Base-by-base conservation (phyloP, 108 stramenopile species). In the Conticribra guillardii region DNA sequence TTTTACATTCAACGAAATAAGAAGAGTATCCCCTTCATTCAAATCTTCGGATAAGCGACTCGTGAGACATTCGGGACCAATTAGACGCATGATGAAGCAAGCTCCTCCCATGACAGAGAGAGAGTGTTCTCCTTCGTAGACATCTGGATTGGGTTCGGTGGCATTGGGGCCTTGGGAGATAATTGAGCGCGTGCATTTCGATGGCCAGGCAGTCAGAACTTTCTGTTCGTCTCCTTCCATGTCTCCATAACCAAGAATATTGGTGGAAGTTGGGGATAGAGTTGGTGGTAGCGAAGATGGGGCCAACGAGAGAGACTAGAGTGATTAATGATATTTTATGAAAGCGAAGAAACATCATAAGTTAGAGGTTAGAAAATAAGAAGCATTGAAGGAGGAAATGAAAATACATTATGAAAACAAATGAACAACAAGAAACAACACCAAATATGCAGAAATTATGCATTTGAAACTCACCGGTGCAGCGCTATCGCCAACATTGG, bases 51-150 rank as follows among this genome's bases (percentile, higher is more conserved):
- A 16, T 18, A 77, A 31, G 21, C 76, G 68, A 0, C 14, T 23
- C 3, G 49, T 1, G 4, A 54, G 41, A 46, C 76, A 77, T 3
- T 49, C 9, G 18, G 48, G 17, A 1, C 68, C 69, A 15, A 77
- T 60, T 31, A 58, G 64, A 11, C 76, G 67, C 15, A 56, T 49
- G 54, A 65, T 50, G 22, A 63, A 77, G 51, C 76, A 69, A 14
- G 30, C 44, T 48, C 76, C 76, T 1, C 63, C 69, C 19, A 22
- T 30, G 27, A 77, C 56, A 11, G 33, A 22, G 32, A 65, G 22
- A 26, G 45, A 22, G 0, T 22, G 4, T 16, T 14, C 7, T 0
- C 76, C 76, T 2, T 61, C 57, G 44, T 77, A 55, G 46, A 77
- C 57, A 33, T 65, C 33, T 1, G 50, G 37, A 11, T 41, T 5